Evolutionary conservation across 495 filamentous ascomycete genomes (phyloP), one percentile per base, ranked within the genome.

Genomic region (Trichocladium uniseriatum): DNA sequence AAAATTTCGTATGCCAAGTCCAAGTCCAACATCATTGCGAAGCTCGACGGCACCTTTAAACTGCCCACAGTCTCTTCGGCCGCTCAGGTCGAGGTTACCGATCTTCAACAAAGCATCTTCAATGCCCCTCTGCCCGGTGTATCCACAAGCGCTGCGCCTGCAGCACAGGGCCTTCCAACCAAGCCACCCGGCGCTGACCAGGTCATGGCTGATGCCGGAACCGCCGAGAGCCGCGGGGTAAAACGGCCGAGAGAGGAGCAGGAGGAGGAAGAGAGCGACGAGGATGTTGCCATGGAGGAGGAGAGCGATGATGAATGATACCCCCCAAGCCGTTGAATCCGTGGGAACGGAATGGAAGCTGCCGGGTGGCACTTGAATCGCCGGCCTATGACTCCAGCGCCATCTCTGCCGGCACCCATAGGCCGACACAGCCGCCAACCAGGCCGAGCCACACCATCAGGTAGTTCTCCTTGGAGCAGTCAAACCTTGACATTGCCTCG

Each of bases 1-100:
- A 84, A 80, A 74, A 90, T 98, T 52, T 70, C 79, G 32, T 98
- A 96, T 63, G 89, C 84, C 18, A 94, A 90, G 57, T 79, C 80
- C 38, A 86, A 88, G 54, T 95, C 90, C 4, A 72, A 94, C 68
- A 79, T 82, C 20, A 80, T 97, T 56, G 80, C 86, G 11, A 94
- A 91, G 64, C 76, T 97, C 34, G 89, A 94, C 55, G 94, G 92
- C 37, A 94, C 87, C 21, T 94, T 88, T 65, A 78, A 79, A 43
- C 73, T 80, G 48, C 81, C 87, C 14, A 61, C 62, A 22, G 55
- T 67, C 15, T 66, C 72, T 6, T 71, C 68, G 5, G 74, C 72
- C 18, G 69, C 72, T 14, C 74, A 65, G n/a, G 74, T 76, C 29
- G 77, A 76, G 35, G 77, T 85, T 22, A 87, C 81, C 2, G 86